A percentile compares a stretch with the other conserved stretches of the same genome.
phyloP scores from a whole-genome alignment of 257 asterid genomes.

The Forsythia suspensa region DNA sequence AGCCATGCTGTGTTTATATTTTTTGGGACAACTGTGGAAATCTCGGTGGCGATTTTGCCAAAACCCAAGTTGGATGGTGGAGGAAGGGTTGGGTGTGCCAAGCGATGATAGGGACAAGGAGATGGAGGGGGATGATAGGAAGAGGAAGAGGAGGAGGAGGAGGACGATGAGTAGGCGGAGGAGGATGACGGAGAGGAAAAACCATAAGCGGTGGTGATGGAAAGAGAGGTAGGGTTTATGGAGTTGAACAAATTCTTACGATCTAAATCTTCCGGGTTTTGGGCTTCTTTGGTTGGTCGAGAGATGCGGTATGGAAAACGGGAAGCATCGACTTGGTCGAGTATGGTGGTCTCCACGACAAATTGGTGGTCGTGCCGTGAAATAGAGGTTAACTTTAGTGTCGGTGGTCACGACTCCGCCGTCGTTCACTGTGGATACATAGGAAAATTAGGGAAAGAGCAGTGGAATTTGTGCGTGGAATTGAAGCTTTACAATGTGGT shows the following conservation, averaged over 20 bases:
- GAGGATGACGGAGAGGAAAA: conserved; percentile 52
- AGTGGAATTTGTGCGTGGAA: background rate
- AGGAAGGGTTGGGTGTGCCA: conserved; percentile 12
- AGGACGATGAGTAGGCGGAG: conserved; percentile 48
- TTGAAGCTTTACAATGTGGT: background rate
- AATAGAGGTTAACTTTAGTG: background rate
- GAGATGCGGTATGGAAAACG: background rate
- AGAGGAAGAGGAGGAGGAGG: background rate
- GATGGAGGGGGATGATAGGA: conserved; percentile 32
- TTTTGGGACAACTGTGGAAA: conserved; percentile 40
- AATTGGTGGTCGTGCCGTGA: background rate
- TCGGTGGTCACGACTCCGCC: background rate
- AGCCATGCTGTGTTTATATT: conserved; percentile 49
- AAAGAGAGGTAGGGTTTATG: conserved; percentile 42
- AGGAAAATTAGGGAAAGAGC: conserved; percentile 11
- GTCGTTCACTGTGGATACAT: background rate
- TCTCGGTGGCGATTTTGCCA: conserved; percentile 38
- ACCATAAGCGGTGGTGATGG: conserved; percentile 60
- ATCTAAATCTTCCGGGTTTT: conserved; percentile 30
- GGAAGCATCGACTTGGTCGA: conserved; percentile 35
- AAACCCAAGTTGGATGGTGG: conserved; percentile 48
- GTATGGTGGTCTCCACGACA: background rate
- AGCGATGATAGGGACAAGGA: conserved; percentile 31
- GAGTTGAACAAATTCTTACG: conserved; percentile 35
- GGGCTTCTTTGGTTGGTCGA: conserved; percentile 30